Evolutionary conservation across 2,329 filamentous ascomycete species (phyloP).

Genomic region (Metarhizium anisopliae): DNA sequence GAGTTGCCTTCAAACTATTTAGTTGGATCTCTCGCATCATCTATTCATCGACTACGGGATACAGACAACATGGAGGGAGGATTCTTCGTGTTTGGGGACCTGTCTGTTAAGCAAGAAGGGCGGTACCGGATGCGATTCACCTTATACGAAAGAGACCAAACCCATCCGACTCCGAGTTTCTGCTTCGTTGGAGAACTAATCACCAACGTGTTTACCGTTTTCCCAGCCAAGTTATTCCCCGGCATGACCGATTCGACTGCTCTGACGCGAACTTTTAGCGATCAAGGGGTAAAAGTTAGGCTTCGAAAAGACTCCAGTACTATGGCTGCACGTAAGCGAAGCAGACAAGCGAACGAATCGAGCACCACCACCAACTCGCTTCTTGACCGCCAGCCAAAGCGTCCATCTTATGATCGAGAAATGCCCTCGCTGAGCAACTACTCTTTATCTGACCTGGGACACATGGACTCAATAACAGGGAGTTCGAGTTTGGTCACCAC

Average conservation of each 20-base stretch:
- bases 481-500: slow-evolving; percentile 5
- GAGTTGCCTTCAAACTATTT: slow-evolving; percentile 39
- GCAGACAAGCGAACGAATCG: slow-evolving; percentile 15
- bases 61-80: slow-evolving; percentile 67
- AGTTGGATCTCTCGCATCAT: slow-evolving; percentile 68
- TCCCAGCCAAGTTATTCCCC: slow-evolving; percentile 60
- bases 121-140: slow-evolving; percentile 66
- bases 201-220: slow-evolving; percentile 57
- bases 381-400: slow-evolving; percentile 13
- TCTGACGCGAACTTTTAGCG: slow-evolving; percentile 72
- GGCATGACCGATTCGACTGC: slow-evolving; percentile 76
- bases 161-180: slow-evolving; percentile 11
- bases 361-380: slow-evolving; percentile 4
- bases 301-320: slow-evolving; percentile 73
- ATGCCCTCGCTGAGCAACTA: slow-evolving; percentile 10
- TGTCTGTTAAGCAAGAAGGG: slow-evolving; percentile 70
- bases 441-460: slow-evolving; percentile 9
- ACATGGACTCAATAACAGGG: slow-evolving; percentile 7
- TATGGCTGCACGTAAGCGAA: slow-evolving; percentile 38
- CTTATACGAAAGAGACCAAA: slow-evolving; percentile 44
- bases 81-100: slow-evolving; percentile 86
- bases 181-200: slow-evolving; percentile 23
- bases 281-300: slow-evolving; percentile 76
- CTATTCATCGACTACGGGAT: slow-evolving; percentile 74
- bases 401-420: slow-evolving; percentile 12